Base-by-base conservation (phyloP, 164 flowering plant species). In the Chimonanthus salicifolius region DNA sequence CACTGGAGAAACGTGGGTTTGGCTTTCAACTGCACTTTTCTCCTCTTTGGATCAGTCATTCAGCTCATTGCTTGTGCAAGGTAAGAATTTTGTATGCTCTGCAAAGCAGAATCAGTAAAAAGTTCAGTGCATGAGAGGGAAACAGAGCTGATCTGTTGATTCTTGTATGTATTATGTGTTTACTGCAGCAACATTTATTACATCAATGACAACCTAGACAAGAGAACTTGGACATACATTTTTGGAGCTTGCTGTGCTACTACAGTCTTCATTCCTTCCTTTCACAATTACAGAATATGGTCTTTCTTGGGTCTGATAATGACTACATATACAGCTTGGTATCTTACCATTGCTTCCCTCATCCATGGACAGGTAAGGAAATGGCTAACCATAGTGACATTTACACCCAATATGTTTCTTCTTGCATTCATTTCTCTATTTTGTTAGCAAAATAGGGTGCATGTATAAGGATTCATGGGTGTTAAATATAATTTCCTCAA, bases 61-160 rank as follows among this genome's bases (percentile, higher is more conserved):
- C 99, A 96, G 74, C 98, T 96, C 87, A 96, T 96, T 67, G 99
- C 97, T 67, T 96, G 99, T 85, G 99, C 99, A 72, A 96, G 99
- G 99, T 93, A 82, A 20, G 62, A 60, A 48, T 77, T 69, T 70
- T 8, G 6, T 69, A 47, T 16, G 15, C 16, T 72, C 16, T 49
- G 7, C 3, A 4, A 54, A 43, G 46, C 62, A 62, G 13, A 47
- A 47, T 11, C 33, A 62, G 47, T 49, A 69, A 58, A 46, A 48
- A 49, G 47, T 3, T 63, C 21, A 54, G 21, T 47, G 4, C 63
- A 45, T 54, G 4, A 10, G 11, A 9, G n/a, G 13, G 69, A 11
- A 67, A n/a, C 21, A 11, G 20, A n/a, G 9, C n/a, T 6, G 58
- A 45, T 69, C 6, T 11, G 15, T 58, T 48, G 43, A 10, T 48